Base-by-base conservation (phyloP, 768 basidiomycete species). In the Trametes gibbosa region DNA sequence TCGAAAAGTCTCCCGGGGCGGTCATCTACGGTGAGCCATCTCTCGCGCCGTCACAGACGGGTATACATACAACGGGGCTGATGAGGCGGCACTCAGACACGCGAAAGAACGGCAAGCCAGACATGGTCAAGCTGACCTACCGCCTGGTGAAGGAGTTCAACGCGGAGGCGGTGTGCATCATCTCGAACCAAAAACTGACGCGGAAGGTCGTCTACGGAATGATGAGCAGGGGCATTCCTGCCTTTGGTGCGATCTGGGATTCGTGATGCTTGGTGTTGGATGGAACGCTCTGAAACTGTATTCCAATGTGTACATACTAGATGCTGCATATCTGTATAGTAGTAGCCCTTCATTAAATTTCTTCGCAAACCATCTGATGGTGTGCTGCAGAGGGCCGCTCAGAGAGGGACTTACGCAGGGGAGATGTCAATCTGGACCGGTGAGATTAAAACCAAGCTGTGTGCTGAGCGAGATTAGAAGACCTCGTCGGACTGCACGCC, bases 221-320 rank as follows among this genome's bases (percentile, higher is more conserved):
- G 79, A 80, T 77, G 74, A 81, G 79, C 64, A 67, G 82, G 56
- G 83, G 82, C 2, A 82, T 84, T 52, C 81, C 83, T n/a, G 82
- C 82, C 3, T 85, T 82, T 60, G 83, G 83, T 25, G 81, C 82
- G 7, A 84, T 84, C 60, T 85, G 81, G 81, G 82, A 85, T 66
- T 83, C 82, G 6, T 84, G 52, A 69, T 43, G 24, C 25, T 25
- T 9, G 25, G 10, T 45, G 14, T 25, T 25, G 13, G 7, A 3
- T 8, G 43, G 23, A 24, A 8, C 14, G 43, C 21, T 25, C 10
- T 10, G 14, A 23, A 24, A 10, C 8, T 24, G 43, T 24, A 24
- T 23, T 45, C 24, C 13, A 12, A 25, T 25, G 23, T 45, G 43
- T 45, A 45, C 25, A 19, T 45, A 45, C 7, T 45, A 45, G 13